Evolutionary conservation across 257 asterid genomes (phyloP), one percentile per base, ranked within the genome.

Genomic region (Solanum peruvianum): DNA sequence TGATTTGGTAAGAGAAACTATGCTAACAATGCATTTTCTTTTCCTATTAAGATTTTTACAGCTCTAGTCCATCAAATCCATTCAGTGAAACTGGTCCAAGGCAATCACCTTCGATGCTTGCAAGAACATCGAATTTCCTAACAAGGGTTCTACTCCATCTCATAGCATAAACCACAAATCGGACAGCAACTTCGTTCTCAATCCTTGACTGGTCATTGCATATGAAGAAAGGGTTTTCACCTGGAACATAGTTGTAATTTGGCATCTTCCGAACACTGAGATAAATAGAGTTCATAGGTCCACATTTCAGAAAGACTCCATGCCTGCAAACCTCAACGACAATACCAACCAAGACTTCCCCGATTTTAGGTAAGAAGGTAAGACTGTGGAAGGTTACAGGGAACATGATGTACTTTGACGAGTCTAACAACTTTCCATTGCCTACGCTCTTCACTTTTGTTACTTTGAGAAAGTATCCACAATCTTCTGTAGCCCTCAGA

Each of bases 61-160:
- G 73, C 66, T 92, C 97, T 13, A 93, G 42, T 11, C 92, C 96
- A 90, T 94, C 98, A 9, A 86, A 85, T 45, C 97, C 98, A 70
- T 90, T 92, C 86, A 85, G 86, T 18, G 98, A 91, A 89, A 96
- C 86, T 5, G 99, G 98, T 42, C 99, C 99, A 31, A 96, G 93
- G 41, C 91, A 92, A 70, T 93, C 94, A 23, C 89, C 95, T 3
- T 90, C 91, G 12, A 96, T 90, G 67, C 91, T 93, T 13, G 96
- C 99, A 86, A 96, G 88, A 87, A 95, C 92, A 29, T 89, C 69
- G 86, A 92, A 95, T 13, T 91, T 93, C 93, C 93, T 91, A 86
- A 69, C 31, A 60, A 2, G 56, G n/a, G 91, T 93, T 82, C 85
- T 89, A 5, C 33, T 44, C 98, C 98, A 95, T 82, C 93, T 90